These are phyloP conservation scores for Cymbopogon flexuosus DNA, from an alignment of 202 grass and related monocot genomes.

Conservation along the genomic window DNA sequence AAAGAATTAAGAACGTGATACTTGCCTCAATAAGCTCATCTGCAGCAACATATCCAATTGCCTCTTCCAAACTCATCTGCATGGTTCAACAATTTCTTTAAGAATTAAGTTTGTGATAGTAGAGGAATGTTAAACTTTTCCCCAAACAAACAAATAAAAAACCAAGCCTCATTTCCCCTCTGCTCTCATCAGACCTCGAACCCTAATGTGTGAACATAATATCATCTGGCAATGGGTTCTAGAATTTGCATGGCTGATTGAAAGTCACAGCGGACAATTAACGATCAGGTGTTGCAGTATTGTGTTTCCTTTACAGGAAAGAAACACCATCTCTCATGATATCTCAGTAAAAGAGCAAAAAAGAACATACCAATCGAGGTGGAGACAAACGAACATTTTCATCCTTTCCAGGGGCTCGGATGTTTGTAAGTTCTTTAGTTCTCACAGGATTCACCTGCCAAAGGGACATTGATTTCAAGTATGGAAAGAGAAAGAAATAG, in stretches of 20 bases:
- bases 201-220: background rate
- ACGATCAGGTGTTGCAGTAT: background rate
- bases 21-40: constrained; percentile 98
- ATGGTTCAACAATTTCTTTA: constrained; percentile 29
- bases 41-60: constrained; percentile 99
- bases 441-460: constrained; percentile 84
- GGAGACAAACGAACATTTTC: constrained; percentile 87
- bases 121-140: constrained; percentile 13
- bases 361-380: constrained; percentile 73
- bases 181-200: background rate
- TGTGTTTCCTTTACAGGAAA: background rate
- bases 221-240: background rate
- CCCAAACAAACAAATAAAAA: constrained; percentile 7
- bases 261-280: background rate
- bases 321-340: background rate
- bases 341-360: constrained; percentile 1
- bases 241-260: constrained; percentile 9
- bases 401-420: constrained; percentile 89
- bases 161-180: background rate
- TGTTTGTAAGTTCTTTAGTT: constrained; percentile 96
- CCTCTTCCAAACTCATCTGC: constrained; percentile 97
- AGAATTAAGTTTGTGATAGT: background rate
- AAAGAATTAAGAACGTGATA: constrained; percentile 29
- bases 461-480: constrained; percentile 27
- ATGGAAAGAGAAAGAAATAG: background rate